Evolutionary conservation across 208 protist species (phyloP), one percentile per base, ranked within the genome.

Genomic region (Borovskyia barvae): DNA sequence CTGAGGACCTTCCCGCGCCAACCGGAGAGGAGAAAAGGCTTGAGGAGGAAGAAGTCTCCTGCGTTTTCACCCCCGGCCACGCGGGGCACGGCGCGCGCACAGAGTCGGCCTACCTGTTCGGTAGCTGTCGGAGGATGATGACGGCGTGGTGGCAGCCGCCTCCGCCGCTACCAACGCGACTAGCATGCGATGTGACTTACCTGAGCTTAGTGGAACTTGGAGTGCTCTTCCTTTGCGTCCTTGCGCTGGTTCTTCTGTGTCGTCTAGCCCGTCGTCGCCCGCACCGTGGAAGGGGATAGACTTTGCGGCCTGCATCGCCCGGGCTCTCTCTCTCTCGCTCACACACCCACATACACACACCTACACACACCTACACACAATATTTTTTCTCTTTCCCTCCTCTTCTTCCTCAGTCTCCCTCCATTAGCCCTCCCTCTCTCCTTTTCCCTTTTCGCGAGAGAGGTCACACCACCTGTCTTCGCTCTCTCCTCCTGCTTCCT

Each of bases 61-160:
- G n/a, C n/a, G n/a, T n/a, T n/a, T n/a, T n/a, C n/a, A n/a, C n/a
- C n/a, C n/a, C n/a, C n/a, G n/a, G n/a, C n/a, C n/a, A n/a, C n/a
- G n/a, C n/a, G n/a, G n/a, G n/a, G n/a, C n/a, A n/a, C n/a, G n/a
- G n/a, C n/a, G n/a, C n/a, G n/a, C n/a, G n/a, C n/a, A n/a, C n/a
- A n/a, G n/a, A n/a, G n/a, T n/a, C n/a, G n/a, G n/a, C n/a, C n/a
- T n/a, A n/a, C n/a, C n/a, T n/a, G n/a, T 58, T 39, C 3, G 37
- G 24, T 28, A 42, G 33, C 36, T 71, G 64, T 20, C 55, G 32
- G 6, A 41, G 15, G 8, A 29, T 30, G 19, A 3, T 19, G 3
- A 14, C 15, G n/a, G n/a, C 24, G 30, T 71, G 64, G 64, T 71
- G 64, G 64, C 48, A 53, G 40, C n/a, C 37, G 19, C 40, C 55